These are phyloP conservation scores for Dichomitus squalens DNA, from an alignment of 1,284 basidiomycete species.

Conservation along the genomic window DNA sequence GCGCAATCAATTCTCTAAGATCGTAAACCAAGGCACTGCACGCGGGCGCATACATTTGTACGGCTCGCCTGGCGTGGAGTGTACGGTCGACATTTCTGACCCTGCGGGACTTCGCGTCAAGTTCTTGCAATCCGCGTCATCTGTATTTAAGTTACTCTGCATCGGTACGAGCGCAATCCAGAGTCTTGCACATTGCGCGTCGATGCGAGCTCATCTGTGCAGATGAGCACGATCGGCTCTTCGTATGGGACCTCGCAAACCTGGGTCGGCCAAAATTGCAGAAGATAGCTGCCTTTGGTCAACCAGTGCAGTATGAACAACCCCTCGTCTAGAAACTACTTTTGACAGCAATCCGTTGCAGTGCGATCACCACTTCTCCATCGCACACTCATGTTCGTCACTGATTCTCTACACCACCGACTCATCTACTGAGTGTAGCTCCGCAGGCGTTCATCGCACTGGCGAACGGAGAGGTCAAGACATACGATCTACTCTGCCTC, in stretches of 20 bases:
- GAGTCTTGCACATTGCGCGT: neutral
- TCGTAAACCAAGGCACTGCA: slow-evolving; percentile 51
- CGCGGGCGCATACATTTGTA: slow-evolving; percentile 62
- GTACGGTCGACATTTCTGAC: slow-evolving; percentile 53
- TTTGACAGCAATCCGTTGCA: slow-evolving; percentile 30
- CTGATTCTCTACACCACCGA: slow-evolving; percentile 5
- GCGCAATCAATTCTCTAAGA: neutral
- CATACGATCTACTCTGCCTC: slow-evolving; percentile 71
- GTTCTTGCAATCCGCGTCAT: slow-evolving; percentile 64
- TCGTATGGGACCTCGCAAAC: slow-evolving; percentile 67
- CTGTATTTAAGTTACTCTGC: slow-evolving; percentile 59
- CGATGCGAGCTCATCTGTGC: neutral
- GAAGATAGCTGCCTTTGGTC: slow-evolving; percentile 53
- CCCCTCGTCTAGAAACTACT: neutral
- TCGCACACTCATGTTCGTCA: slow-evolving; percentile 75
- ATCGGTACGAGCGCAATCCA: slow-evolving; percentile 51
- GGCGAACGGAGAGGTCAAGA: slow-evolving; percentile 59
- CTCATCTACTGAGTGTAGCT: neutral
- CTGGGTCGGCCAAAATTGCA: slow-evolving; percentile 58
- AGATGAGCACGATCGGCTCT: slow-evolving; percentile 71
- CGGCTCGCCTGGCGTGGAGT: slow-evolving; percentile 66
- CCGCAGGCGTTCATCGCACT: slow-evolving; percentile 61
- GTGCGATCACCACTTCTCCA: slow-evolving; percentile 67
- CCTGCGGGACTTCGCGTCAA: slow-evolving; percentile 47
- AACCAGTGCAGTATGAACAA: slow-evolving; percentile 44